These are phyloP conservation scores for Exophiala xenobiotica DNA, from an alignment of 2,329 filamentous ascomycete species.

Conservation along the genomic window DNA sequence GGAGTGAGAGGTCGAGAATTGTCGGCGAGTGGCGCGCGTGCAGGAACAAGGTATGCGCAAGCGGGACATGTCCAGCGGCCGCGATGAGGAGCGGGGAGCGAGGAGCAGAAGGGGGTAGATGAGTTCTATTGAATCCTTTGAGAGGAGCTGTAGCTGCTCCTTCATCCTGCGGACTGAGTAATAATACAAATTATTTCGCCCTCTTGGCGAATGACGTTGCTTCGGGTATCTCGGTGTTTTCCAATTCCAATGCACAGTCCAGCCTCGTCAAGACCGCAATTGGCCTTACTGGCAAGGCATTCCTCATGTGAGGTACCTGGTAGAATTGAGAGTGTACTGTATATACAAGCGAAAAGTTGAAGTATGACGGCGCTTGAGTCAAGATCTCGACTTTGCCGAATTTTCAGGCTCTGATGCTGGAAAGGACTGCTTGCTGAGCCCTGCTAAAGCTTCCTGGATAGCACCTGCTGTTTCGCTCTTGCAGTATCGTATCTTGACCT, in stretches of 20 bases:
- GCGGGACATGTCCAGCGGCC: constrained; percentile 6
- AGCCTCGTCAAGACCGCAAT: not conserved
- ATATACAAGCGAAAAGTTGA: not conserved
- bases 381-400: no score
- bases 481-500: not conserved
- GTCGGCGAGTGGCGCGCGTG: constrained; percentile 7
- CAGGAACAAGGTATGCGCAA: not conserved
- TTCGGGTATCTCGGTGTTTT: not conserved
- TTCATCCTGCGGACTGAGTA: no score
- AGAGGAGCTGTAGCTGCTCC: not conserved
- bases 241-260: not conserved
- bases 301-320: not conserved
- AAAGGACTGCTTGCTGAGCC: not conserved
- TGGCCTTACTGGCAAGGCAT: not conserved
- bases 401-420: not conserved
- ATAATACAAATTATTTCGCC: constrained; percentile 1
- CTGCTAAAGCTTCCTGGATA: not conserved
- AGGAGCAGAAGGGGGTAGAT: not conserved
- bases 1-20: constrained; percentile 18
- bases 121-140: not conserved
- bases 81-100: not conserved
- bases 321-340: no score
- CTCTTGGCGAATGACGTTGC: constrained; percentile 2
- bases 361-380: no score
- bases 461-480: not conserved